These are phyloP conservation scores for Phytophthora pluvialis DNA, from an alignment of 352 stramenopile species.

Conservation along the genomic window DNA sequence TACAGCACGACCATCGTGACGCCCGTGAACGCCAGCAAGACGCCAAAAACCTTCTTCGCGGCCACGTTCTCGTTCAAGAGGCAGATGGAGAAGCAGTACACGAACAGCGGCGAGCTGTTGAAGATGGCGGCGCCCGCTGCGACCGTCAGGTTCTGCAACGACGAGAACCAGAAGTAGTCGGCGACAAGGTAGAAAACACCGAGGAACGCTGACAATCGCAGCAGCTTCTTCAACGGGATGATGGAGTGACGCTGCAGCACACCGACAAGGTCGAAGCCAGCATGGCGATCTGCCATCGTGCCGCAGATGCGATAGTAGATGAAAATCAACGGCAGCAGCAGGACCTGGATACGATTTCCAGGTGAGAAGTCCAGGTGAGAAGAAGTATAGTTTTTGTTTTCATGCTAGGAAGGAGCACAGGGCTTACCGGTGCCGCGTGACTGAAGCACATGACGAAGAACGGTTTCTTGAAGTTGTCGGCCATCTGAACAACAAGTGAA, in stretches of 20 bases:
- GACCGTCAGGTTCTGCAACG: constrained; percentile 54
- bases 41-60: constrained; percentile 46
- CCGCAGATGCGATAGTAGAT: constrained; percentile 41
- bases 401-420: too few relatives aligned
- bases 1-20: constrained; percentile 60
- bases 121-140: constrained; percentile 57
- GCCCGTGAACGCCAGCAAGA: constrained; percentile 51
- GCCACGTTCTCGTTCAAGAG: constrained; percentile 51
- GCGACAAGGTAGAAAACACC: constrained; percentile 43
- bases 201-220: constrained; percentile 47
- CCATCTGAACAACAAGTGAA: constrained; percentile 9
- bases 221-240: constrained; percentile 38
- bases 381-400: background rate
- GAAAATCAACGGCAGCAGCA: constrained; percentile 33
- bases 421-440: constrained; percentile 42
- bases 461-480: constrained; percentile 39
- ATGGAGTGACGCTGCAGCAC: constrained; percentile 51
- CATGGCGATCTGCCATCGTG: constrained; percentile 17
- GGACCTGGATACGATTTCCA: constrained; percentile 1
- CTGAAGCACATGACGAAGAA: constrained; percentile 67
- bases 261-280: constrained; percentile 14
- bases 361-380: too few relatives aligned
- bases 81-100: constrained; percentile 76
- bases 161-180: constrained; percentile 72
- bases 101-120: constrained; percentile 68